These are phyloP conservation scores for Metschnikowia cerradonensis DNA, from an alignment of 805 yeast genomes.

Conservation along the genomic window DNA sequence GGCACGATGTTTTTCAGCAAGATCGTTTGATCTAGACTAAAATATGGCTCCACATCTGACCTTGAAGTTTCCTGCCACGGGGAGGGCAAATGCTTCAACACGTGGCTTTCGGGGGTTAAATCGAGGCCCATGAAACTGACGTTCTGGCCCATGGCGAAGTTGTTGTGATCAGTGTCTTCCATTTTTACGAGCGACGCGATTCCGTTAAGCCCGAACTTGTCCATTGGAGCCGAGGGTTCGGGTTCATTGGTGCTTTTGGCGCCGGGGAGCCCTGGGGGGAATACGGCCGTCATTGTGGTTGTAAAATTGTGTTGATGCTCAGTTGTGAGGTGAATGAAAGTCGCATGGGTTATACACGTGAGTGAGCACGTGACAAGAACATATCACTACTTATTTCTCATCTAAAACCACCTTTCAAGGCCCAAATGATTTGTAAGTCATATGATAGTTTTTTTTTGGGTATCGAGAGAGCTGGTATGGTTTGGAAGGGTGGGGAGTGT, in stretches of 20 bases:
- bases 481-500: no score
- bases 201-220: conserved; percentile 65
- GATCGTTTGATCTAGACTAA: conserved; percentile 53
- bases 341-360: no score
- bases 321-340: no score
- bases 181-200: conserved; percentile 54
- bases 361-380: no score
- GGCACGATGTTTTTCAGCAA: conserved; percentile 32
- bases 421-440: no score
- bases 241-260: conserved; percentile 2
- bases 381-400: no score
- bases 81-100: conserved; percentile 69
- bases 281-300: conserved; percentile 11
- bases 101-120: conserved; percentile 42
- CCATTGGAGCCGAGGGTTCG: conserved; percentile 40
- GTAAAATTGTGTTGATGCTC: no score
- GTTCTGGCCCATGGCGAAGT: conserved; percentile 74
- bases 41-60: conserved; percentile 85
- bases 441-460: no score
- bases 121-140: conserved; percentile 63
- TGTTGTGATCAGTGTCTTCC: conserved; percentile 59
- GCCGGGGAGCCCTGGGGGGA: conserved; percentile 18
- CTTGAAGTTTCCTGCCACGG: conserved; percentile 95
- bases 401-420: no score
- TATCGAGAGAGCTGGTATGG: no score